phyloP scores from a whole-genome alignment of 179 eudicot species.

The Monotropa hypopitys region DNA sequence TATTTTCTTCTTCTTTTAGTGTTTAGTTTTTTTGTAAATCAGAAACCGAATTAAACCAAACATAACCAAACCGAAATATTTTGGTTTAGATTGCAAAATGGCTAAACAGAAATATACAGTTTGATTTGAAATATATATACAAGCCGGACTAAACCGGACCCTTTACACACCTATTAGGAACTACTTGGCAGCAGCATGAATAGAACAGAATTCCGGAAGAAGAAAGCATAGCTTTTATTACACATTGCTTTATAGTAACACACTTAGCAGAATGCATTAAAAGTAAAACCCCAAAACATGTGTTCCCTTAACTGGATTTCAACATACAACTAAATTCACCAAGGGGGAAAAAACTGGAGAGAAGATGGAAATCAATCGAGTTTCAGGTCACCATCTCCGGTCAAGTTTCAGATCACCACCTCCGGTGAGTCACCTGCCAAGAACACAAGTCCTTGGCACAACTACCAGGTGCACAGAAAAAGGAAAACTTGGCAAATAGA shows the following conservation, averaged over 20 bases:
- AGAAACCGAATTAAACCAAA: no score
- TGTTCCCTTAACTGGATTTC: not conserved
- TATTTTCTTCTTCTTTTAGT: no score
- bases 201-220: not conserved
- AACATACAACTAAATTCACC: not conserved
- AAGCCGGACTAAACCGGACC: no score
- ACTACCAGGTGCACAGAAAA: conserved; percentile 37
- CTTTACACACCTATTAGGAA: not conserved
- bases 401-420: conserved; percentile 24
- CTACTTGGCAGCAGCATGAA: not conserved
- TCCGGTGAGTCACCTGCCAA: conserved; percentile 25
- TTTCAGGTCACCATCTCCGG: conserved; percentile 31
- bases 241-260: not conserved
- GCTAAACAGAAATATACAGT: no score
- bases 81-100: no score
- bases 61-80: no score
- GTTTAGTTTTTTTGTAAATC: no score
- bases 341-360: not conserved
- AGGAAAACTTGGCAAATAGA: conserved; percentile 7
- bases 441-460: conserved; percentile 16
- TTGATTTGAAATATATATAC: no score
- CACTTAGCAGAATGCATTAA: not conserved
- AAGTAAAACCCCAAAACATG: not conserved
- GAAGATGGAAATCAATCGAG: conserved; percentile 7
- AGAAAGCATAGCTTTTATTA: conserved; percentile 10